A percentile compares a stretch with the other conserved stretches of the same genome.
Conservation (phyloP, 2,329 filamentous ascomycete species). For the Xylariaceae sp. region DNA sequence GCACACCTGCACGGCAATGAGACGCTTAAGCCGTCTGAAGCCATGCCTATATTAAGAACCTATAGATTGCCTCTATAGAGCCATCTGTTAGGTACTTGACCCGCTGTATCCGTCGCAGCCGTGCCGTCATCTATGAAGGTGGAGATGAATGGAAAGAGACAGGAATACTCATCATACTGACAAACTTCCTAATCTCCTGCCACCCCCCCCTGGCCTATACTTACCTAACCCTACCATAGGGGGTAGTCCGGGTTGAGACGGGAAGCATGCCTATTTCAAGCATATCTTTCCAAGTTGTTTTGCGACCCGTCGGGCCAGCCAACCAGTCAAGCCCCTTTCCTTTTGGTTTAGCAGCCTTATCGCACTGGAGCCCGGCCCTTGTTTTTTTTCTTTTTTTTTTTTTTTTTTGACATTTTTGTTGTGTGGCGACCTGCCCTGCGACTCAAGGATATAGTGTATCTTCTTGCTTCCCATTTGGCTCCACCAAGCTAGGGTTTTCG, state of each 20-base stretch:
- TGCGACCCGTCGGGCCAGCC: not conserved
- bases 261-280: not conserved
- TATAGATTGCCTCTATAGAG: not conserved
- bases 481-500: not conserved
- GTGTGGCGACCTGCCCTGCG: conserved; percentile 8
- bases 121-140: not conserved
- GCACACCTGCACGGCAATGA: conserved; percentile 3
- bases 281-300: not conserved
- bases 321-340: conserved; percentile 9
- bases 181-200: not conserved
- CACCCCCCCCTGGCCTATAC: not conserved
- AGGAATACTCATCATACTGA: not conserved
- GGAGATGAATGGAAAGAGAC: not conserved
- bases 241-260: conserved; percentile 12
- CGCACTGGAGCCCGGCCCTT: conserved; percentile 8
- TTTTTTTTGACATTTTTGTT: not conserved
- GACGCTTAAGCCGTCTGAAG: not conserved
- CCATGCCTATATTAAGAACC: not conserved
- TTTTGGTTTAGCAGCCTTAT: conserved; percentile 10
- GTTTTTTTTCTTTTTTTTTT: too few relatives aligned
- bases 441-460: not conserved
- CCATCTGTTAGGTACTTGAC: not conserved
- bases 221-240: not conserved
- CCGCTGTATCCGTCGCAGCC: not conserved
- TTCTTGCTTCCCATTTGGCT: not conserved